Conservation (phyloP, 345 rosid species). For the Citrus cavaleriei region DNA sequence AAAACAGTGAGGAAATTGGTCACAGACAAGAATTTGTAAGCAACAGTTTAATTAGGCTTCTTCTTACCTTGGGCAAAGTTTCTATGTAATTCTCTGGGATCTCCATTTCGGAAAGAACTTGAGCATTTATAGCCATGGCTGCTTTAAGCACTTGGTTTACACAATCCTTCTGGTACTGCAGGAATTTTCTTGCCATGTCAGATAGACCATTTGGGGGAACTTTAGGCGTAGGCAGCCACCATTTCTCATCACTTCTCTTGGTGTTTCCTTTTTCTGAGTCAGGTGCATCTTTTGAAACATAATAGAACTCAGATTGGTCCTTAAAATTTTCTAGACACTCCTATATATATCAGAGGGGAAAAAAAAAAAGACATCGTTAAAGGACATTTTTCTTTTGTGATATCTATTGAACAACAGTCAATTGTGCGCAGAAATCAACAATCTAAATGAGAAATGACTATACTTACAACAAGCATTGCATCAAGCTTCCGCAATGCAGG, state of each 20-base stretch:
- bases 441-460: not conserved
- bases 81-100: slow-evolving; percentile 85
- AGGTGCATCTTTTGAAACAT: slow-evolving; percentile 61
- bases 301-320: slow-evolving; percentile 64
- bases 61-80: slow-evolving; percentile 73
- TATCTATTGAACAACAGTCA: not conserved
- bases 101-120: slow-evolving; percentile 83
- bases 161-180: slow-evolving; percentile 77
- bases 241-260: slow-evolving; percentile 70
- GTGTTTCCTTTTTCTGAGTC: slow-evolving; percentile 48
- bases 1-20: slow-evolving; percentile 4
- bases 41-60: not conserved
- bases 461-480: slow-evolving; percentile 86
- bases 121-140: slow-evolving; percentile 93
- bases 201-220: slow-evolving; percentile 78
- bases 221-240: slow-evolving; percentile 87
- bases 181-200: slow-evolving; percentile 58
- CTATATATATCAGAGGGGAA: slow-evolving; percentile 17
- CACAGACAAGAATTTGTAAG: not conserved
- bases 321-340: slow-evolving; percentile 80
- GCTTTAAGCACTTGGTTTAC: slow-evolving; percentile 93
- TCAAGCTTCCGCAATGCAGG: slow-evolving; percentile 94
- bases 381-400: not conserved
- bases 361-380: not conserved
- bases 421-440: not conserved